phyloP scores from a whole-genome alignment of 192 early-diverging fungal species.

The Phlyctochytrium arcticum region DNA sequence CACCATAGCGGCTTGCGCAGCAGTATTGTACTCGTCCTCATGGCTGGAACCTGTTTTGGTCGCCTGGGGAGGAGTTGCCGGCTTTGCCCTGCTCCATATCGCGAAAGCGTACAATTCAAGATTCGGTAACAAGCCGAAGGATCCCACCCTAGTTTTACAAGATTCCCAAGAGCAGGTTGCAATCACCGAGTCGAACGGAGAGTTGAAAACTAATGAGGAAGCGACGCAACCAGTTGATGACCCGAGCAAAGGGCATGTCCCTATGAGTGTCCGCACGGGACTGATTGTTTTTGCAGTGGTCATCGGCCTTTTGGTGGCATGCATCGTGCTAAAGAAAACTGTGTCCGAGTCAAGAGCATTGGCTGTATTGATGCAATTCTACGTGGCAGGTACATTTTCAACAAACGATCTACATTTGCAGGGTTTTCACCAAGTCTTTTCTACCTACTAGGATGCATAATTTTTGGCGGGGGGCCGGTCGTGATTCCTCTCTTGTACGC shows the following conservation, averaged over 20 bases:
- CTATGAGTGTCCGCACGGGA: no score
- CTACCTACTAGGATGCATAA: constrained; percentile 18
- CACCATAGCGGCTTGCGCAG: constrained; percentile 4
- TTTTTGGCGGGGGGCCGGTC: constrained; percentile 53
- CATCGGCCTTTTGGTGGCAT: constrained; percentile 47
- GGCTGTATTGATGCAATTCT: constrained; percentile 43
- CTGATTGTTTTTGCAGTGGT: no score
- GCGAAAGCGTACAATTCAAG: no score
- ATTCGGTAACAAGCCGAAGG: no score
- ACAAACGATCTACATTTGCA: no score
- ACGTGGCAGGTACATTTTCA: constrained; percentile 51
- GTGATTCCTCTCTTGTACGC: constrained; percentile 50
- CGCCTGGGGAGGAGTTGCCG: not conserved
- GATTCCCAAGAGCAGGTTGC: no score
- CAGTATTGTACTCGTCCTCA: not conserved
- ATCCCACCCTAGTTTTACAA: no score
- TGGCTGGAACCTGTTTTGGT: constrained; percentile 21
- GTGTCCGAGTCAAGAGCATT: constrained; percentile 4
- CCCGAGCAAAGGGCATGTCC: no score
- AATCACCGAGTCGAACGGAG: no score
- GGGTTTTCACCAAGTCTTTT: no score
- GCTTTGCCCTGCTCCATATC: not conserved
- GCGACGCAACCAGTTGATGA: no score
- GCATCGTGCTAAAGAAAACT: constrained; percentile 34
- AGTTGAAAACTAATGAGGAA: no score